A percentile compares a stretch with the other conserved stretches of the same genome.
Evolutionary conservation across 164 flowering plant species (phyloP).

Genomic region (Vitis amurensis): DNA sequence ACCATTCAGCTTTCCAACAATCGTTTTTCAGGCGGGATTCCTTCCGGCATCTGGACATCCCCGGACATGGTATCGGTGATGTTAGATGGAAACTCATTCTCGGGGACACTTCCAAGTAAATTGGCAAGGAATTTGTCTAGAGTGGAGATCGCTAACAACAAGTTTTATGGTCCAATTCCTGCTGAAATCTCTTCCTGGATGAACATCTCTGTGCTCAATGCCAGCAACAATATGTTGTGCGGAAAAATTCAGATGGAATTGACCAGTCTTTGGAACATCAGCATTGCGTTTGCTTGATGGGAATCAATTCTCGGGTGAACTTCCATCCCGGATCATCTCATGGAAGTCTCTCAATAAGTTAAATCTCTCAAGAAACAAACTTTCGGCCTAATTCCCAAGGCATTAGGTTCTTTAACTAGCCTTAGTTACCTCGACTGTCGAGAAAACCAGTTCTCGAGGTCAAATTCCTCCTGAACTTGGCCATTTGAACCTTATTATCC

Average conservation of each 20-base stretch:
- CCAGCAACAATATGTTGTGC: conserved; percentile 52
- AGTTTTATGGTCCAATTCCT: conserved; percentile 58
- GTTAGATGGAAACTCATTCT: conserved; percentile 45
- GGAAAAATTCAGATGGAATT: conserved; percentile 52
- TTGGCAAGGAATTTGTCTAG: conserved; percentile 48
- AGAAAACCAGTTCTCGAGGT: conserved; percentile 59
- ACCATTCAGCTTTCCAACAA: conserved; percentile 36
- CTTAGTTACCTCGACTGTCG: conserved; percentile 54
- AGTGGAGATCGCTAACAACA: conserved; percentile 51
- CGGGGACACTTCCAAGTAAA: conserved; percentile 44
- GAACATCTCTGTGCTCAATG: conserved; percentile 40
- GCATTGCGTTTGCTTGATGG: no score
- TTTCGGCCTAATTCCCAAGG: conserved; percentile 65
- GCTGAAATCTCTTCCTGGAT: conserved; percentile 26
- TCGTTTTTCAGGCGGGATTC: conserved; percentile 29
- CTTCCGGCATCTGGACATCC: conserved; percentile 44
- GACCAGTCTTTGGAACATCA: conserved; percentile 34
- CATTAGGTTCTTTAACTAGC: conserved; percentile 41
- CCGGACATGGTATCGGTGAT: conserved; percentile 26
- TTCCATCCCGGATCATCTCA: conserved; percentile 53
- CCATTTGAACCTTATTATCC: conserved; percentile 28
- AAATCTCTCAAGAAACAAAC: conserved; percentile 49
- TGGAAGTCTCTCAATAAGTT: conserved; percentile 50
- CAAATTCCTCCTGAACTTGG: conserved; percentile 58
- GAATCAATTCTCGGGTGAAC: conserved; percentile 56